Conservation (phyloP, 768 basidiomycete species). For the Suillus subalutaceus region DNA sequence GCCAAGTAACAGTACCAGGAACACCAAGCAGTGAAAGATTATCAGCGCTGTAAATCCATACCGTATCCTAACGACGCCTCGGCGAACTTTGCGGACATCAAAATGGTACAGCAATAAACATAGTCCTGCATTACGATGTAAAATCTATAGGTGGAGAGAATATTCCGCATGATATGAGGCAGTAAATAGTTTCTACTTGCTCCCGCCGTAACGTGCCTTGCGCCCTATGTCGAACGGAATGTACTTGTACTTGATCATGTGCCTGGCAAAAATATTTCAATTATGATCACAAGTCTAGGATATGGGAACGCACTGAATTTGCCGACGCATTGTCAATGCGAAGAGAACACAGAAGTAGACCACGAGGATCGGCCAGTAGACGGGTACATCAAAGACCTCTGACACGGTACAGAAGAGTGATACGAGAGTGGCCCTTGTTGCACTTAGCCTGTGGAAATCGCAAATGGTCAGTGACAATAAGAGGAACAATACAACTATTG, state of each 20-base stretch:
- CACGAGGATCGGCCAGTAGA: constrained; percentile 99
- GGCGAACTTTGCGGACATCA: constrained; percentile 3
- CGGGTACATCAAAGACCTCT: constrained; percentile 90
- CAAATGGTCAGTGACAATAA: constrained; percentile 9
- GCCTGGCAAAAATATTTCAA: constrained; percentile 49
- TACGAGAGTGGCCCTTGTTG: constrained; percentile 86
- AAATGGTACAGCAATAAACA: constrained; percentile 10
- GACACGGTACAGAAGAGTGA: constrained; percentile 83
- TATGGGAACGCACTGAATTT: constrained; percentile 79
- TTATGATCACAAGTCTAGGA: constrained; percentile 13
- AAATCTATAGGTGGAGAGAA: constrained; percentile 9
- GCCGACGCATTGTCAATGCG: constrained; percentile 91
- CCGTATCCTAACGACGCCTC: constrained; percentile 10
- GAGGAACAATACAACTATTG: neutral
- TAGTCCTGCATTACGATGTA: constrained; percentile 12
- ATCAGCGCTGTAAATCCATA: constrained; percentile 33
- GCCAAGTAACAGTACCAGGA: neutral
- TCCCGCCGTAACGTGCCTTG: constrained; percentile 81
- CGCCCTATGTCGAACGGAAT: constrained; percentile 95
- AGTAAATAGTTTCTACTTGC: constrained; percentile 40
- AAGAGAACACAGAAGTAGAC: constrained; percentile 97
- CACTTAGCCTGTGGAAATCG: constrained; percentile 67
- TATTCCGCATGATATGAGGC: neutral
- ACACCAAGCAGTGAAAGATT: constrained; percentile 15
- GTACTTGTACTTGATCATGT: constrained; percentile 99